These are phyloP conservation scores for Tetrahymena malaccensis DNA, from an alignment of 73 alveolate genomes.

Conservation along the genomic window DNA sequence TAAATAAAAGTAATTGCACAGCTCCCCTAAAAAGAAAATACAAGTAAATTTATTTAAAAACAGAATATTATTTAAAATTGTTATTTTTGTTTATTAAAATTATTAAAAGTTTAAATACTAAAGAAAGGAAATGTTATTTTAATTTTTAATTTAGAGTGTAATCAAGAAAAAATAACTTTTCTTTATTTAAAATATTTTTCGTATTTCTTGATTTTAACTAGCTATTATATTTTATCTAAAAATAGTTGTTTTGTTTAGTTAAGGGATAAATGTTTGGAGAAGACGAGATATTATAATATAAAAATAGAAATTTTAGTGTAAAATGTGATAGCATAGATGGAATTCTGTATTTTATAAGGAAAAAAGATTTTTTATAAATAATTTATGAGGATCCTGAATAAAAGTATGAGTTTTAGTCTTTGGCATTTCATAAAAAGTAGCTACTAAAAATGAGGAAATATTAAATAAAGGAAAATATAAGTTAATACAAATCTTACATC, in stretches of 20 bases:
- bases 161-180: no score
- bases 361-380: not conserved
- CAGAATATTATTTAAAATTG: no score
- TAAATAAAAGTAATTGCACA: not conserved
- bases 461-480: not conserved
- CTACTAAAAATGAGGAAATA: not conserved
- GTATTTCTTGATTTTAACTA: no score
- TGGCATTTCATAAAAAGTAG: not conserved
- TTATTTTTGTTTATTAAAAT: no score
- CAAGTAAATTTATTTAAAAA: not conserved
- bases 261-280: not conserved
- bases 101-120: no score
- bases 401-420: not conserved
- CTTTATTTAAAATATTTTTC: no score
- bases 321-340: not conserved
- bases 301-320: not conserved
- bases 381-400: not conserved
- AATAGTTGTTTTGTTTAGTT: not conserved
- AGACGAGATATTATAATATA: not conserved
- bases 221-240: not conserved
- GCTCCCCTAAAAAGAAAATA: not conserved
- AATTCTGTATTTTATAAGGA: not conserved
- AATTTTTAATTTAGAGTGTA: no score
- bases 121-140: no score
- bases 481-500: not conserved